Evolutionary conservation across 441 rosid species (phyloP).

Genomic region (Croton laevigatus): DNA sequence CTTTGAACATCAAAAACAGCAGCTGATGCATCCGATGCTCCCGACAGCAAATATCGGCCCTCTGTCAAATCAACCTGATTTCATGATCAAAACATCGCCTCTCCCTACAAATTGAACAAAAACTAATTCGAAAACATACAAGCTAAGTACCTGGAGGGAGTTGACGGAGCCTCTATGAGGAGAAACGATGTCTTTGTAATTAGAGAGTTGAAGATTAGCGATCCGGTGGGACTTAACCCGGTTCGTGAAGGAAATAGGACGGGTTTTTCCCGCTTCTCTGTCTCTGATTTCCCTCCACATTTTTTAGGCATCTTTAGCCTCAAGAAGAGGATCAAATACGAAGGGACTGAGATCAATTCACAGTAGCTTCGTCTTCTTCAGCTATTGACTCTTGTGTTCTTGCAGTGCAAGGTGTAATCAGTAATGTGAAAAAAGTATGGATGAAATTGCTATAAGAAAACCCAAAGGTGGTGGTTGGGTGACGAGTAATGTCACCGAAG

Average conservation of each 20-base stretch:
- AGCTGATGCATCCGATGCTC: constrained; percentile 82
- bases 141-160: constrained; percentile 67
- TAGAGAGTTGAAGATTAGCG: constrained; percentile 68
- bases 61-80: constrained; percentile 91
- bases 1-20: constrained; percentile 76
- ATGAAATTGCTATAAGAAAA: too few species aligned
- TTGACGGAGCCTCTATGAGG: constrained; percentile 84
- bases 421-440: background rate
- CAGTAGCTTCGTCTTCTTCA: background rate
- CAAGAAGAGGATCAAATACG: background rate
- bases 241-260: constrained; percentile 56
- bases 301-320: constrained; percentile 77
- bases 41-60: constrained; percentile 75
- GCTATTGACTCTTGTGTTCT: background rate
- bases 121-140: background rate
- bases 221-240: constrained; percentile 56
- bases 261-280: constrained; percentile 77
- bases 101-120: background rate
- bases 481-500: too few species aligned
- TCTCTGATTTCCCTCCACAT: constrained; percentile 84
- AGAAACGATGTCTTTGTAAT: constrained; percentile 72
- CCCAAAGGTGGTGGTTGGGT: too few species aligned
- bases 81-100: constrained; percentile 24
- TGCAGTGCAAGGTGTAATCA: background rate
- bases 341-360: background rate